Evolutionary conservation across 768 basidiomycete genomes (phyloP), one percentile per base, ranked within the genome.

Genomic region (Plicaturopsis crispa): DNA sequence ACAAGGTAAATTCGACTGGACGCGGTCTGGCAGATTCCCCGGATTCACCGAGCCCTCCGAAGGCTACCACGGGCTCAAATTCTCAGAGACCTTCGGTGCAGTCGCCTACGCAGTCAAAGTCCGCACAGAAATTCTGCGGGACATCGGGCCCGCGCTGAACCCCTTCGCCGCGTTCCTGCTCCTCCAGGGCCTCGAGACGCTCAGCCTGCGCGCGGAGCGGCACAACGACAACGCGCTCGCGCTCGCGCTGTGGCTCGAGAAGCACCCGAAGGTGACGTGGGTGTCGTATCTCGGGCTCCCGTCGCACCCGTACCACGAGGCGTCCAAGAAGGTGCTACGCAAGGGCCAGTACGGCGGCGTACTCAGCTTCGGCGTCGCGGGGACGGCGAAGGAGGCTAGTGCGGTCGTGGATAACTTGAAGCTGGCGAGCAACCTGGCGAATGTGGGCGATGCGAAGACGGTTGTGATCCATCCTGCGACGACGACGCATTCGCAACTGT

Each of bases 401-500:
- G 35, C 47, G 11, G 55, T 69, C 7, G 59, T 69, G 1, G 63
- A 71, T 40, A 50, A 51, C 14, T 55, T 70, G 39, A 52, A 58
- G 38, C 52, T 70, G 3, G 57, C 57, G 8, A 57, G 56, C 33
- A 54, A 63, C 28, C 51, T 65, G 6, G 60, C 59, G 6, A 66
- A 65, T 31, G 49, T 62, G 10, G 61, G 63, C 1, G 73, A 75
- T 33, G 67, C 74, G 16, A 80, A 80, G 59, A 78, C 74, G 6
- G 66, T 80, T 3, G 75, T 77, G 19, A 75, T 81, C 38, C 72
- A 75, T 43, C 76, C 78, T 1, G 65, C 65, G 10, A 61, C 65
- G 12, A 78, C 79, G 31, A 80, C 78, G 4, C 80, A 80, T 47
- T 62, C 73, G 46, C 78, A 80, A 50, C 54, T 80, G 36, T 55